A percentile compares a stretch with the other conserved stretches of the same genome.
phyloP scores from a whole-genome alignment of 2,329 filamentous ascomycete genomes.

The Paraconiothyrium brasiliense region DNA sequence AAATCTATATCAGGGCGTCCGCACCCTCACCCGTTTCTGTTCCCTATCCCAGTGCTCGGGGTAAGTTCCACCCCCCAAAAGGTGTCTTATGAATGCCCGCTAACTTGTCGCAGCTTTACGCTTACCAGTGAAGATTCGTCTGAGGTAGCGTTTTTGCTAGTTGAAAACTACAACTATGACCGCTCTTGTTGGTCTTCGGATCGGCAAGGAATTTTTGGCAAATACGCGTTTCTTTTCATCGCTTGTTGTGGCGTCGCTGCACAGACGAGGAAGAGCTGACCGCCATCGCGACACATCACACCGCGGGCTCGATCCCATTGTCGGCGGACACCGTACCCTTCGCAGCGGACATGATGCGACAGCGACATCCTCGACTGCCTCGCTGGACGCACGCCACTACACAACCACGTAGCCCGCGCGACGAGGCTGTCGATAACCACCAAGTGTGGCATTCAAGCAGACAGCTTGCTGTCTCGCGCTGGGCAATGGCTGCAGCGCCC shows the following conservation, averaged over 20 bases:
- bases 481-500: no score
- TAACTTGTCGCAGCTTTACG: constrained; percentile 70
- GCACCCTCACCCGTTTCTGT: constrained; percentile 50
- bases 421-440: no score
- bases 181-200: constrained; percentile 75
- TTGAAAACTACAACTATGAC: constrained; percentile 85
- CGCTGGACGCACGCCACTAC: no score
- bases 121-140: constrained; percentile 87
- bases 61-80: background rate
- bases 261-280: constrained; percentile 40
- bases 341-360: no score
- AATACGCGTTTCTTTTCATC: constrained; percentile 43
- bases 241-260: constrained; percentile 36
- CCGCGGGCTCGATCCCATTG: no score
- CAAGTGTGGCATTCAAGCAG: no score
- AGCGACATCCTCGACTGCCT: no score
- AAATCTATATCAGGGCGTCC: constrained; percentile 16
- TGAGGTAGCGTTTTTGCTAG: constrained; percentile 89
- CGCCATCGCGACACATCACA: background rate
- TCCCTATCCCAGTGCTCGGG: constrained; percentile 69
- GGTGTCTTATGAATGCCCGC: background rate
- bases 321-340: no score
- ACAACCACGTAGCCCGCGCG: no score
- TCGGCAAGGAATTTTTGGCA: constrained; percentile 82
- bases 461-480: no score